These are phyloP conservation scores for Sugiyamaella paludigena DNA, from an alignment of 1,139 yeast genomes.

Conservation along the genomic window DNA sequence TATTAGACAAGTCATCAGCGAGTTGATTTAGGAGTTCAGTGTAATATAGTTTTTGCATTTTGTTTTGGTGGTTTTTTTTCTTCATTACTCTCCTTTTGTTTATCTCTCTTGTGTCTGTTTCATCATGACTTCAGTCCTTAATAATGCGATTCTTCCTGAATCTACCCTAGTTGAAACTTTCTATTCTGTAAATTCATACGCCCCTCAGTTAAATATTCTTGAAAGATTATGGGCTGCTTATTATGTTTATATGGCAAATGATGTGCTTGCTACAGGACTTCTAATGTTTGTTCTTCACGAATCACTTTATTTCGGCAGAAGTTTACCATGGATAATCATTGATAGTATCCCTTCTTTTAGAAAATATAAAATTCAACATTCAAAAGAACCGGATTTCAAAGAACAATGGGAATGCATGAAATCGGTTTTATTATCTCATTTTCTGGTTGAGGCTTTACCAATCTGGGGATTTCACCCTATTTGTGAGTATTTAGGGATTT, in stretches of 20 bases:
- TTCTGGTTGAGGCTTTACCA: slow-evolving; percentile 89
- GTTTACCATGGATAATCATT: slow-evolving; percentile 81
- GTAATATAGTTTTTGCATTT: no score
- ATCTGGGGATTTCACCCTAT: slow-evolving; percentile 96
- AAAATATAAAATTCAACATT: slow-evolving; percentile 76
- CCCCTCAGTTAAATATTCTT: slow-evolving; percentile 31
- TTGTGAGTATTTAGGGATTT: slow-evolving; percentile 73
- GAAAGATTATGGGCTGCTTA: slow-evolving; percentile 84
- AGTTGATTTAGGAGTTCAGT: no score
- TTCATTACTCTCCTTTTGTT: no score
- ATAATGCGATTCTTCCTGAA: slow-evolving; percentile 23
- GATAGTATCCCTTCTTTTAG: slow-evolving; percentile 75
- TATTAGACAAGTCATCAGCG: no score
- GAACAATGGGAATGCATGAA: slow-evolving; percentile 94
- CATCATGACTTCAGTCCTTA: slow-evolving; percentile 19
- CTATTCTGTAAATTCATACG: slow-evolving; percentile 17
- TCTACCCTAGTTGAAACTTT: slow-evolving; percentile 24
- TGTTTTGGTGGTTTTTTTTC: no score
- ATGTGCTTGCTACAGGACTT: slow-evolving; percentile 79
- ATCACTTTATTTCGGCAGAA: slow-evolving; percentile 78
- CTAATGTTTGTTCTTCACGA: slow-evolving; percentile 76
- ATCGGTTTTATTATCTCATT: slow-evolving; percentile 79
- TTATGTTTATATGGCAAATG: slow-evolving; percentile 74
- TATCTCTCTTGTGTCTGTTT: no score
- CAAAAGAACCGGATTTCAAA: slow-evolving; percentile 68